Evolutionary conservation across 176 grass and related monocot genomes (phyloP).

Genomic region (Aegilops tauschii): DNA sequence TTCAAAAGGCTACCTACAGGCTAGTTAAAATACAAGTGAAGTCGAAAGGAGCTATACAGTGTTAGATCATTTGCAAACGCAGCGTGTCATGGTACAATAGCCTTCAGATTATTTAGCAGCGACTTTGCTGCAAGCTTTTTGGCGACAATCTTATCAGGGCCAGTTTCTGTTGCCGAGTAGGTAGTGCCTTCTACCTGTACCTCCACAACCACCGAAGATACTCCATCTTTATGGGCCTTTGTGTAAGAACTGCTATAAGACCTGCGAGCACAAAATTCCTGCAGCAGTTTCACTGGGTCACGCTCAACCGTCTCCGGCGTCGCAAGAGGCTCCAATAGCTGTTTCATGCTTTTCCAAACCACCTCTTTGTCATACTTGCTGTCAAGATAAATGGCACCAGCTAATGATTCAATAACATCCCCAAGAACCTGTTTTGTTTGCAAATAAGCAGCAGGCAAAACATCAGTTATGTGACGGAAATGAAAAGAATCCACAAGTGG

Average conservation of each 20-base stretch:
- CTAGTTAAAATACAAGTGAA: neutral
- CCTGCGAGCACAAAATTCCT: constrained; percentile 39
- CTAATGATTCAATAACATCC: constrained; percentile 74
- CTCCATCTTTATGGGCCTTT: neutral
- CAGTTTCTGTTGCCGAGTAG: constrained; percentile 34
- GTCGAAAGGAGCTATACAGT: neutral
- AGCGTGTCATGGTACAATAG: neutral
- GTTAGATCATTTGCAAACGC: neutral
- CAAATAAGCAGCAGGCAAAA: neutral
- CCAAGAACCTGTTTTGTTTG: constrained; percentile 61
- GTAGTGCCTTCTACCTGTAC: constrained; percentile 26
- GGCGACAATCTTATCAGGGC: constrained; percentile 26
- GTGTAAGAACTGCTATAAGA: constrained; percentile 16
- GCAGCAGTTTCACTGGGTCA: constrained; percentile 58
- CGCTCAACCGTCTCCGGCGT: constrained; percentile 49
- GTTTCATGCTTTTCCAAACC: constrained; percentile 68
- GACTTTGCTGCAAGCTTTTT: constrained; percentile 51
- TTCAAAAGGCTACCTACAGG: neutral
- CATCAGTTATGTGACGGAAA: neutral
- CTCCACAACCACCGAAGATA: constrained; percentile 35
- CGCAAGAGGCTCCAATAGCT: constrained; percentile 59
- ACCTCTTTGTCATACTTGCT: constrained; percentile 36
- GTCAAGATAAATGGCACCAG: constrained; percentile 70
- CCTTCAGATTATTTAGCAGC: constrained; percentile 44
- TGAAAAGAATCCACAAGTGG: neutral